Base-by-base conservation (phyloP, 306 rosid genomes). In the Bauhinia variegata region DNA sequence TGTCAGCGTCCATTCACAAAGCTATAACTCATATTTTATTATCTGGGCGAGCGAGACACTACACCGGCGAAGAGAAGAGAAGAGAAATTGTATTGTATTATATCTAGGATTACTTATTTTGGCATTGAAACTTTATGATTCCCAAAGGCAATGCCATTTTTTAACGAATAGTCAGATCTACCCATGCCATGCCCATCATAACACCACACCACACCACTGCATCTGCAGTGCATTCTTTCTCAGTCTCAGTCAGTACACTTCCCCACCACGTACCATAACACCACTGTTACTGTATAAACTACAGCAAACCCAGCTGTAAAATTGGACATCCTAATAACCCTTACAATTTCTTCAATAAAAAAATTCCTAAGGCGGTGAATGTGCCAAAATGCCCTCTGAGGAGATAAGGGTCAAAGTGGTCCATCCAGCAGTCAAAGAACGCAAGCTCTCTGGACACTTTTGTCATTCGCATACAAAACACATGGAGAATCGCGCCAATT, bases 371-470 rank as follows among this genome's bases (percentile, higher is more conserved):
- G 52, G 16, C 4, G 31, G 64, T 34, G 15, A 55, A 30, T 36
- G 41, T 54, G 68, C 83, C 6, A 54, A 33, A 80, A 36, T 68
- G 5, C 65, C n/a, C 82, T 15, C 32, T 31, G 6, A 18, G 11
- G 30, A 70, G 51, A 75, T 0, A 34, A 46, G n/a, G 63, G 84
- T 73, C 84, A 83, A 76, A 73, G 78, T 79, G 82, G 84, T 76
- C 84, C 87, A 80, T 32, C 15, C 6, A 39, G 43, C 18, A 78
- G 91, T 85, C 91, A 88, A 85, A 76, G 64, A 66, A 65, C 70
- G 51, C 39, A 32, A 62, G 37, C 13, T 38, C 3, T 7, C 33
- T 76, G 81, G 87, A 57, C 70, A 62, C 6, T 70, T 65, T 31
- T 47, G 88, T 72, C 82, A 75, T 54, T 88, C 38, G 36, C 8